Conservation (phyloP, 2,329 filamentous ascomycete genomes). For the Plenodomus biglobosus region DNA sequence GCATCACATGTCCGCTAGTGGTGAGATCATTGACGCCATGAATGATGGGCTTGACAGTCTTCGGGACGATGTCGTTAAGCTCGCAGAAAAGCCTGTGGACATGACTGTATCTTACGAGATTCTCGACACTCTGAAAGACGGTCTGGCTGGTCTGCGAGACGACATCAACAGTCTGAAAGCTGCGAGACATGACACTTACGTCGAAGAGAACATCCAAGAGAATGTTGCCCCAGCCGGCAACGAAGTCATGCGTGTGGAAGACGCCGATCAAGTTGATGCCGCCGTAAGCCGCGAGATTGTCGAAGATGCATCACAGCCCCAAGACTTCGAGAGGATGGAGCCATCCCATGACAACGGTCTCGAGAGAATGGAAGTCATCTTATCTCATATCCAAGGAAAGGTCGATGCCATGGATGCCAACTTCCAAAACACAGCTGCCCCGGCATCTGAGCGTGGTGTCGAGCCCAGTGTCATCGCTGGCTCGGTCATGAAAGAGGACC, state of each 20-base stretch:
- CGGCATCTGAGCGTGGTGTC: slow-evolving; percentile 7
- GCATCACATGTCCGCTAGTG: slow-evolving; percentile 55
- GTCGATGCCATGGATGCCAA: slow-evolving; percentile 72
- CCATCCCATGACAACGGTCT: slow-evolving; percentile 57
- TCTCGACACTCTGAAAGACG: slow-evolving; percentile 81
- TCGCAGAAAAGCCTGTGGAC: slow-evolving; percentile 77
- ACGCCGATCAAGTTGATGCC: slow-evolving; percentile 44
- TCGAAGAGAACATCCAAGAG: slow-evolving; percentile 51
- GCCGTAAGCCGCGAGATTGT: slow-evolving; percentile 43
- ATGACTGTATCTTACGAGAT: slow-evolving; percentile 87
- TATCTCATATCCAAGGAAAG: slow-evolving; percentile 80
- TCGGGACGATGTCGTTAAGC: slow-evolving; percentile 71
- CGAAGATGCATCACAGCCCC: slow-evolving; percentile 50
- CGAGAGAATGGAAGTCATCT: slow-evolving; percentile 80
- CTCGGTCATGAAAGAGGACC: slow-evolving; percentile 54
- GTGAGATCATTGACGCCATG: slow-evolving; percentile 62
- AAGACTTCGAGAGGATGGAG: slow-evolving; percentile 59
- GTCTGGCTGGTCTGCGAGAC: slow-evolving; percentile 70
- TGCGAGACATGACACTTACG: slow-evolving; percentile 19
- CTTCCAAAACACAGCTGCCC: slow-evolving; percentile 45
- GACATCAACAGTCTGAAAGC: slow-evolving; percentile 81
- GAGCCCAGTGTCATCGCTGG: slow-evolving; percentile 39
- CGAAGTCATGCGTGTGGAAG: slow-evolving; percentile 54
- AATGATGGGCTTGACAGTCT: slow-evolving; percentile 73
- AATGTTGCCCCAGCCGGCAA: slow-evolving; percentile 50